phyloP scores from a whole-genome alignment of 169 alveolate genomes.

The Plasmodium knowlesi region DNA sequence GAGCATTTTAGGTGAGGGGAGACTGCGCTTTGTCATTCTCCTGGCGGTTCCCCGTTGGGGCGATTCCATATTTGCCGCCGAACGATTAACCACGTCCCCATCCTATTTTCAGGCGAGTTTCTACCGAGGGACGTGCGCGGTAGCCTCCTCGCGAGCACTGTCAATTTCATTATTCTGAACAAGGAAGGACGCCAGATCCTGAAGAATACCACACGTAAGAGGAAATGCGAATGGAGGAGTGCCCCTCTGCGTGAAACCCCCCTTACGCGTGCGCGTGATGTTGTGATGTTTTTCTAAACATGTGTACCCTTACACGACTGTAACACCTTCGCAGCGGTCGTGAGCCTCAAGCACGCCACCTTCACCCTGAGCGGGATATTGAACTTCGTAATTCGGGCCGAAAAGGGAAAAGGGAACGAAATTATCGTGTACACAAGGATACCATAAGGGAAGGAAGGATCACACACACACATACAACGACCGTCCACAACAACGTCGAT shows the following conservation, averaged over 20 bases:
- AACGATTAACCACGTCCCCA: not conserved
- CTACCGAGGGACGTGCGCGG: conserved; percentile 54
- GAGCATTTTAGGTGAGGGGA: conserved; percentile 49
- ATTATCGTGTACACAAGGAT: conserved; percentile 67
- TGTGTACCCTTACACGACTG: not conserved
- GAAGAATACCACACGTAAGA: conserved; percentile 44
- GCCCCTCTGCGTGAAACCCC: not conserved
- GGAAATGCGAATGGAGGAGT: not conserved
- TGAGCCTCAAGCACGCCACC: conserved; percentile 48
- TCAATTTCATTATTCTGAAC: conserved; percentile 30
- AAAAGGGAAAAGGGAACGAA: conserved; percentile 67
- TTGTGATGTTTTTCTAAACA: not conserved
- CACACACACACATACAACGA: too few relatives aligned
- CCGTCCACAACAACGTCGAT: too few relatives aligned
- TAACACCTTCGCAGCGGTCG: conserved; percentile 19
- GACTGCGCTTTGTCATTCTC: not conserved
- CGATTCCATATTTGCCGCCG: not conserved
- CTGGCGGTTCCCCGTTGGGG: not conserved
- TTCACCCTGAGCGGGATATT: conserved; percentile 39
- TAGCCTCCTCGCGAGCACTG: conserved; percentile 16
- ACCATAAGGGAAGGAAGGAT: conserved; percentile 17
- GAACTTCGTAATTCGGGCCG: conserved; percentile 48
- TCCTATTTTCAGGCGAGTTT: conserved; percentile 8
- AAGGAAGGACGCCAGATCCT: conserved; percentile 36
- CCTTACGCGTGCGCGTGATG: not conserved